These are phyloP conservation scores for Pichia exigua DNA, from an alignment of 805 yeast genomes.

Conservation along the genomic window DNA sequence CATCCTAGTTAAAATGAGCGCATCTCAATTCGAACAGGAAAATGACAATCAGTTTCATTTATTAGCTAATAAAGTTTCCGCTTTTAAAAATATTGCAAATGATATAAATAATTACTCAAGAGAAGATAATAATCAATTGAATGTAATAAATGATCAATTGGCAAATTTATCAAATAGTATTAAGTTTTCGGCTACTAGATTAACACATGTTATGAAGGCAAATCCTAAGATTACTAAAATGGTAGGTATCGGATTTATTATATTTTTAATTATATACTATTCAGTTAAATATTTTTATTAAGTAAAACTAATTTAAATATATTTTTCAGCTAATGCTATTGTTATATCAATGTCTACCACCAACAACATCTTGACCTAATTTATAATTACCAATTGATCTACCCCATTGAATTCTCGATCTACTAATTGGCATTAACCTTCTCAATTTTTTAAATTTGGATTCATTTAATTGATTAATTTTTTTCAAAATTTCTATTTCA, in stretches of 20 bases:
- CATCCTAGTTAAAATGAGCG: slow-evolving; percentile 19
- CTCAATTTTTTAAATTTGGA: slow-evolving; percentile 74
- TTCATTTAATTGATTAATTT: slow-evolving; percentile 70
- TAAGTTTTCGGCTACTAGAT: slow-evolving; percentile 42
- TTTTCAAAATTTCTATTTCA: slow-evolving; percentile 51
- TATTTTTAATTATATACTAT: slow-evolving; percentile 51
- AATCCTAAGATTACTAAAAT: slow-evolving; percentile 55
- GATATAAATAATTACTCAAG: slow-evolving; percentile 61
- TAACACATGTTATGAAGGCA: slow-evolving; percentile 47
- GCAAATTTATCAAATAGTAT: slow-evolving; percentile 39
- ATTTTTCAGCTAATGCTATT: neutral
- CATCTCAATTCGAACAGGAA: slow-evolving; percentile 31
- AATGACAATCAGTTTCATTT: slow-evolving; percentile 58
- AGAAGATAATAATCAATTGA: slow-evolving; percentile 38
- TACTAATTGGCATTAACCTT: slow-evolving; percentile 85
- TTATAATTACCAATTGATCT: slow-evolving; percentile 84
- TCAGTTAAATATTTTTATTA: slow-evolving; percentile 37
- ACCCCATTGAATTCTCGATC: slow-evolving; percentile 93
- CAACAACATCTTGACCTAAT: slow-evolving; percentile 71
- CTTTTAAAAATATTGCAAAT: slow-evolving; percentile 56
- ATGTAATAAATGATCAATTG: slow-evolving; percentile 43
- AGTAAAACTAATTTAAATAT: neutral
- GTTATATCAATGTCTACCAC: slow-evolving; percentile 27
- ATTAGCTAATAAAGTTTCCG: slow-evolving; percentile 57
- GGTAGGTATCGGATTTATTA: slow-evolving; percentile 47